Percentiles rank a stretch among this genome's conserved stretches.
Evolutionary conservation across 1,139 yeast genomes (phyloP).

Genomic region (Taiozyma sp.): DNA sequence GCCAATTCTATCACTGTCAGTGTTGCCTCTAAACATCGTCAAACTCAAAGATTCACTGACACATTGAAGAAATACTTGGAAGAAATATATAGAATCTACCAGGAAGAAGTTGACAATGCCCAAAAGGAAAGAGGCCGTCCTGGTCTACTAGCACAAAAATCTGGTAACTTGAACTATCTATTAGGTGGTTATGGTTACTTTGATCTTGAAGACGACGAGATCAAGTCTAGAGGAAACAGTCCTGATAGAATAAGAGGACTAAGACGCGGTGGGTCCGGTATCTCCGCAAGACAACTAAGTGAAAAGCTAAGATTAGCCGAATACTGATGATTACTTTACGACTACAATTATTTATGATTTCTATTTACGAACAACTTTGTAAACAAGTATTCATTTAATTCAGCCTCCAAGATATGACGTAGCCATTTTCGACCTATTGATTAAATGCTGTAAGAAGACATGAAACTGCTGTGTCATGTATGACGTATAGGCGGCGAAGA

Average conservation of each 20-base stretch:
- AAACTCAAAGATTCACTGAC: constrained; percentile 75
- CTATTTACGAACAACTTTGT: neutral
- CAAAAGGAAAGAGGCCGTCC: constrained; percentile 21
- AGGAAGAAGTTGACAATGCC: constrained; percentile 28
- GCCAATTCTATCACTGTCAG: constrained; percentile 81
- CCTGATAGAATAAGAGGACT: constrained; percentile 44
- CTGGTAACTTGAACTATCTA: constrained; percentile 38
- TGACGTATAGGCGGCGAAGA: no score
- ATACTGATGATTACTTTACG: constrained; percentile 33
- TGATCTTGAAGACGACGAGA: constrained; percentile 64
- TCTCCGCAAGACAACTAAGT: constrained; percentile 59
- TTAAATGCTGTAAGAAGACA: no score
- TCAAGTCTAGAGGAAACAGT: constrained; percentile 64
- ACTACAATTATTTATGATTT: neutral
- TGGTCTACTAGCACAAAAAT: constrained; percentile 22
- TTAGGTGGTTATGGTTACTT: constrained; percentile 80
- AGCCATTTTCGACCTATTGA: neutral
- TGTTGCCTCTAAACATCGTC: constrained; percentile 87
- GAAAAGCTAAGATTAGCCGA: constrained; percentile 70
- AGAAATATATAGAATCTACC: constrained; percentile 55
- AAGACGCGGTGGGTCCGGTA: constrained; percentile 40
- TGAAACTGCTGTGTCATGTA: no score
- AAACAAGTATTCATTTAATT: neutral
- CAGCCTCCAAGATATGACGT: no score
- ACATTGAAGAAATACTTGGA: constrained; percentile 64